Evolutionary conservation across 768 basidiomycete species (phyloP), one percentile per base, ranked within the genome.

Genomic region (Guyanaporus albipodus): DNA sequence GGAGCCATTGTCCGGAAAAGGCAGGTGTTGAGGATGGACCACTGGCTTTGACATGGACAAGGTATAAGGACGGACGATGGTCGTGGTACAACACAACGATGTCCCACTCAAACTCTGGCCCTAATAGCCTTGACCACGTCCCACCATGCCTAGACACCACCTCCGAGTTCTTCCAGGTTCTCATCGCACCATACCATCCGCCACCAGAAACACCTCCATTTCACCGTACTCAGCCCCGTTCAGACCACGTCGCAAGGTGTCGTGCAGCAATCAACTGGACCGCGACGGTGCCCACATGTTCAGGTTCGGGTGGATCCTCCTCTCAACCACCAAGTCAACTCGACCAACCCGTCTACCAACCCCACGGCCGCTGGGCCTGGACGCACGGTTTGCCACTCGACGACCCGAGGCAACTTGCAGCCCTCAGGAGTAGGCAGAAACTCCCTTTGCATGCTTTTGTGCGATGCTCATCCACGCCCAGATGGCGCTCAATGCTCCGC

Each of bases 401-500:
- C 15, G 41, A 65, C 42, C 54, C 67, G 28, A 56, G 45, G 33
- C 54, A 55, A n/a, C 50, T 68, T 19, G 39, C 64, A 22, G 48
- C 60, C 24, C 44, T 68, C 17, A 50, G 48, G 29, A 57, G 64
- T 66, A 38, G 36, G 64, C 42, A 12, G n/a, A n/a, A n/a, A n/a
- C 15, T 22, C 35, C 17, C 38, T 48, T 28, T 15, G 3, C 7
- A 19, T 38, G 18, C 19, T 14, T 32, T 2, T 21, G 34, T 19
- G 18, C 43, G 48, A 29, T 38, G 9, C 41, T 55, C 31, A 57
- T 47, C n/a, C 24, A 14, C 46, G 15, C 42, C 17, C 49, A 71
- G 70, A 58, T 29, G 70, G 68, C 10, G 56, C 62, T 19, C 68
- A 71, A 51, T 71, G 70, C 33, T 58, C 62, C 23, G 68, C 68